Percentiles rank a stretch among this genome's conserved stretches.
phyloP scores from a whole-genome alignment of 352 stramenopile species.

The Globisporangium solare region DNA sequence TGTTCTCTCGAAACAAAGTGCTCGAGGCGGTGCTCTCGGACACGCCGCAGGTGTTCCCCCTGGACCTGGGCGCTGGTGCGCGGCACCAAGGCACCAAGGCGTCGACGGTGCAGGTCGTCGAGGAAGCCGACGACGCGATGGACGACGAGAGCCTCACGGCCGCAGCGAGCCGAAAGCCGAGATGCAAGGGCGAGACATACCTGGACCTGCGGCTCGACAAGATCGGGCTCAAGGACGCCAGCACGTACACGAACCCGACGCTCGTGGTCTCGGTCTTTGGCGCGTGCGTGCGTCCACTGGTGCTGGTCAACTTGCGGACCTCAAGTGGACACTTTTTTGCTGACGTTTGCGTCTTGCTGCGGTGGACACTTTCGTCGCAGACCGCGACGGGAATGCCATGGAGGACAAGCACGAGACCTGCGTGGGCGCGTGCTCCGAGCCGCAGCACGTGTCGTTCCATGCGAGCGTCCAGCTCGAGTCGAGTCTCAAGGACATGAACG shows the following conservation, averaged over 20 bases:
- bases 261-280: constrained; percentile 59
- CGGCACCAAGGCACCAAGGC: constrained; percentile 16
- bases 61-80: constrained; percentile 14
- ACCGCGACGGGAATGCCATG: constrained; percentile 43
- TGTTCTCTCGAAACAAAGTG: constrained; percentile 17
- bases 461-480: constrained; percentile 37
- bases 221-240: constrained; percentile 67
- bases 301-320: no score
- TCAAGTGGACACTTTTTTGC: constrained; percentile 3
- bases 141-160: constrained; percentile 14
- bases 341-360: background rate
- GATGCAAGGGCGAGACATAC: constrained; percentile 32
- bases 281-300: constrained; percentile 17
- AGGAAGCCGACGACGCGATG: constrained; percentile 18
- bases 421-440: constrained; percentile 28
- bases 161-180: background rate
- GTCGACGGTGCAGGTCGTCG: constrained; percentile 27
- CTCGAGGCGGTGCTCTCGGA: constrained; percentile 31
- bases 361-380: constrained; percentile 9
- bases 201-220: constrained; percentile 45
- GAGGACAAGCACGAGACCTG: constrained; percentile 51
- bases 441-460: constrained; percentile 50
- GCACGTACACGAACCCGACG: constrained; percentile 53
- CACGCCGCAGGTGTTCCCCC: constrained; percentile 37
- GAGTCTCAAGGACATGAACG: constrained; percentile 43